Conservation (phyloP, 495 filamentous ascomycete species). For the Diplogelasinospora grovesii region DNA sequence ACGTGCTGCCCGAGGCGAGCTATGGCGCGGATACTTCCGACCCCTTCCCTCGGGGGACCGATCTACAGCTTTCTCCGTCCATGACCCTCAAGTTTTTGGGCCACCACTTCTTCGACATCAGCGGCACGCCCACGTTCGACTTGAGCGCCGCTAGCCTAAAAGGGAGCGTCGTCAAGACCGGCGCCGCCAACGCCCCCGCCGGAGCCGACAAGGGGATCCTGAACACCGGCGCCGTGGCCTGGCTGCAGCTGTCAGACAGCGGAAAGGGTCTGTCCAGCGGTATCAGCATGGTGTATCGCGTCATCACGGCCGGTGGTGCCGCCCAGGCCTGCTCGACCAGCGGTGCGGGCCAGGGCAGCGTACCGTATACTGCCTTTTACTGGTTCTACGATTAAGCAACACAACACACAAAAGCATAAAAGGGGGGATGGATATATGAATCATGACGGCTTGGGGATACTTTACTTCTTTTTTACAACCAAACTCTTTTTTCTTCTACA, state of each 20-base stretch:
- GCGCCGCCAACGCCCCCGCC: constrained; percentile 45
- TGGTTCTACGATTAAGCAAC: constrained; percentile 52
- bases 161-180: constrained; percentile 40
- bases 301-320: constrained; percentile 59
- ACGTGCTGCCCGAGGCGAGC: constrained; percentile 24
- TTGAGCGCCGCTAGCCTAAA: constrained; percentile 31
- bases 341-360: constrained; percentile 34
- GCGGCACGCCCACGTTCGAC: constrained; percentile 51
- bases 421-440: too few species aligned
- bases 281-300: constrained; percentile 54
- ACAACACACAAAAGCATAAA: too few species aligned
- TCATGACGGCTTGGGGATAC: too few species aligned
- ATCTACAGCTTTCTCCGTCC: constrained; percentile 22
- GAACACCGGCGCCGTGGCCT: constrained; percentile 52
- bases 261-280: constrained; percentile 39
- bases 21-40: constrained; percentile 27
- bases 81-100: constrained; percentile 41
- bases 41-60: constrained; percentile 35
- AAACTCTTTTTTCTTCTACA: too few species aligned
- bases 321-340: constrained; percentile 41
- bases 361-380: constrained; percentile 65
- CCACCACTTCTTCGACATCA: constrained; percentile 58
- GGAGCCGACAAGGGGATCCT: constrained; percentile 36
- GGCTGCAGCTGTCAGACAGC: constrained; percentile 52
- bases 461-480: too few species aligned